Evolutionary conservation across 345 rosid genomes (phyloP), one percentile per base, ranked within the genome.

Genomic region (Fremontodendron californicum): DNA sequence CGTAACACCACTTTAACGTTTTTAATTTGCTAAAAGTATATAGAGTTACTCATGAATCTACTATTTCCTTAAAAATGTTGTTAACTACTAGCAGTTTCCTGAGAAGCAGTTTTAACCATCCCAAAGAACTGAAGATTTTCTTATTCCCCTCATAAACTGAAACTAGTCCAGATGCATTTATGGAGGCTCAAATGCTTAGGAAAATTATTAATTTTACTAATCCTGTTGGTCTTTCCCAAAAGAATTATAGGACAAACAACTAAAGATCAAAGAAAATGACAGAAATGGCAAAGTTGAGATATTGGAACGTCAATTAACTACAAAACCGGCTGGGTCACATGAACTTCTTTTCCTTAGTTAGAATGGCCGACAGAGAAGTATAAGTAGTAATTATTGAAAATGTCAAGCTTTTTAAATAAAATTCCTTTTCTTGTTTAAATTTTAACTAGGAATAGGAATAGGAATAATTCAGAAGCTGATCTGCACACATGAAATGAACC

Each of bases 401-500:
- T 23, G 15, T 35, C 2, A 68, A 6, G 64, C 60, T 23, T 67
- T 58, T 4, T 45, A 69, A 71, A 31, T 27, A 51, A 51, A 21
- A 3, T 31, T 45, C 25, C 51, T 5, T 70, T 71, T 29, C 13
- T 54, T 74, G 13, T 42, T 40, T 43, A 1, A 37, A 37, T 2
- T 19, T 58, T 40, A 9, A 13, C 54, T 33, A 2, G 40, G 40
- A 8, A 2, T 15, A 60, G 4, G 60, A 67, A 48, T 15, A 13
- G 58, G 27, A 54, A 61, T 63, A 71, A 72, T 78, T 37, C 29
- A 62, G 21, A 51, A 45, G 39, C 27, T 77, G 77, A 75, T 73
- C 73, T 74, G 52, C 37, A 68, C 87, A 80, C 86, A 82, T 82
- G 88, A 58, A 78, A 82, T 84, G 90, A 79, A 80, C 86, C 77